Conservation (phyloP, 2,329 filamentous ascomycete genomes). For the Huntiella abstrusa region DNA sequence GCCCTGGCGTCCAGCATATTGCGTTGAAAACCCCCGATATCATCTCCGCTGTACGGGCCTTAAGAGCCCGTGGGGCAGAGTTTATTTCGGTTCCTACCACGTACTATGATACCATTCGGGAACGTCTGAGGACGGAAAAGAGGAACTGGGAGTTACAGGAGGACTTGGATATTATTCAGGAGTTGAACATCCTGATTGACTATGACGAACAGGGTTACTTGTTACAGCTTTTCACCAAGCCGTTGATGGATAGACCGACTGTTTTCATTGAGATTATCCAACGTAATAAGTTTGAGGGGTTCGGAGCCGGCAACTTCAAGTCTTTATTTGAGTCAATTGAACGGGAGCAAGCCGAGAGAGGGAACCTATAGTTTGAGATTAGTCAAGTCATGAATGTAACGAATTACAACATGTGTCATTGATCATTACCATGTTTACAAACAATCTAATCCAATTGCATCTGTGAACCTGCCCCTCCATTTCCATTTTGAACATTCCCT, state of each 20-base stretch:
- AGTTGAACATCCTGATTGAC: conserved; percentile 76
- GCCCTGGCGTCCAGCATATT: conserved; percentile 83
- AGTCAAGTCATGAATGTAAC: not conserved
- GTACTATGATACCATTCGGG: conserved; percentile 65
- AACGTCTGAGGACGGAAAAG: conserved; percentile 47
- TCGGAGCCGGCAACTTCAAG: conserved; percentile 92
- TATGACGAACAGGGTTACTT: conserved; percentile 88
- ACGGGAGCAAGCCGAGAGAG: conserved; percentile 69
- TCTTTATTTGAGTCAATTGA: conserved; percentile 90
- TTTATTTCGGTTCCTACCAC: conserved; percentile 80
- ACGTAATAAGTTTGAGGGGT: conserved; percentile 74
- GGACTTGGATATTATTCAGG: conserved; percentile 58
- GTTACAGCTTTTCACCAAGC: conserved; percentile 61
- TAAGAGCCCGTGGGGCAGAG: conserved; percentile 75
- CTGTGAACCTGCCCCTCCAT: not conserved
- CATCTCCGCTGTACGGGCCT: conserved; percentile 52
- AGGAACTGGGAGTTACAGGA: conserved; percentile 50
- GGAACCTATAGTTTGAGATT: conserved; percentile 43
- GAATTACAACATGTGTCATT: not conserved
- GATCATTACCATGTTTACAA: not conserved
- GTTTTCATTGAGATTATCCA: conserved; percentile 97
- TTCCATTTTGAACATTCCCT: conserved; percentile 9
- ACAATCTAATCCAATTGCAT: not conserved
- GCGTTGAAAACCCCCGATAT: conserved; percentile 71
- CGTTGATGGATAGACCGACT: conserved; percentile 82